Percentiles rank a stretch among this genome's conserved stretches.
These are phyloP conservation scores for Leucosporidium yakuticum DNA, from an alignment of 768 basidiomycete species.

Conservation along the genomic window DNA sequence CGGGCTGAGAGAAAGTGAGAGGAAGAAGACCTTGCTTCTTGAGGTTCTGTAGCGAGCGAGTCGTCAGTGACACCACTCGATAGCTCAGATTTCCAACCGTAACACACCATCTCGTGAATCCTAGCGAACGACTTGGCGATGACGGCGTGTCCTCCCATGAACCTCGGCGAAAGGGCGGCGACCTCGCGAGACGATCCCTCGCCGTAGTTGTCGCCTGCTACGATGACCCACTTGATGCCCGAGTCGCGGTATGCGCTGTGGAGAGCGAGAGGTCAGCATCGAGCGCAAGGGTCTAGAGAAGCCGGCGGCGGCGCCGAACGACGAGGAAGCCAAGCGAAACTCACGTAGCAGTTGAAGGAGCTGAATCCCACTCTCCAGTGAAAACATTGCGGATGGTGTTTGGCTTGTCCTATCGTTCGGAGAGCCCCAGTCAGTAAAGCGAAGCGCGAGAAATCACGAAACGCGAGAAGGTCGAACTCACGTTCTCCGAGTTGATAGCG, in stretches of 20 bases:
- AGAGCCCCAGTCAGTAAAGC: neutral
- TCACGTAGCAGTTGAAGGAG: neutral
- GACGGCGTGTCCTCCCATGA: constrained; percentile 82
- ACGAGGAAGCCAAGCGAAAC: neutral
- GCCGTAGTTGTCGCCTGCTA: constrained; percentile 71
- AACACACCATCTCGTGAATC: constrained; percentile 50
- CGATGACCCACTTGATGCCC: constrained; percentile 91
- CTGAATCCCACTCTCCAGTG: constrained; percentile 65
- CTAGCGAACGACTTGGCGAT: constrained; percentile 71
- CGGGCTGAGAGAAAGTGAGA: constrained; percentile 79
- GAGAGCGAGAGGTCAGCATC: constrained; percentile 66
- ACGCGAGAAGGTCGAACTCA: neutral
- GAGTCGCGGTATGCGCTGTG: constrained; percentile 81
- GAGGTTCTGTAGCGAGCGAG: constrained; percentile 54
- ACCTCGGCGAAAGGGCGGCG: constrained; percentile 90
- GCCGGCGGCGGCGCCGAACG: no score
- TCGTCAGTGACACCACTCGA: neutral
- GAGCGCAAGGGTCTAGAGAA: neutral
- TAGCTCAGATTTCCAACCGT: neutral
- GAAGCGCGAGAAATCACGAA: no score
- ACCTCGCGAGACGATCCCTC: constrained; percentile 98
- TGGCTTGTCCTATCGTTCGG: constrained; percentile 57
- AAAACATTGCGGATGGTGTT: constrained; percentile 81
- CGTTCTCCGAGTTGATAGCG: constrained; percentile 77
- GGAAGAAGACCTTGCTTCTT: constrained; percentile 99